A percentile compares a stretch with the other conserved stretches of the same genome.
Conservation (phyloP, 164 flowering plant species). For the Kalanchoe fedtschenkoi region DNA sequence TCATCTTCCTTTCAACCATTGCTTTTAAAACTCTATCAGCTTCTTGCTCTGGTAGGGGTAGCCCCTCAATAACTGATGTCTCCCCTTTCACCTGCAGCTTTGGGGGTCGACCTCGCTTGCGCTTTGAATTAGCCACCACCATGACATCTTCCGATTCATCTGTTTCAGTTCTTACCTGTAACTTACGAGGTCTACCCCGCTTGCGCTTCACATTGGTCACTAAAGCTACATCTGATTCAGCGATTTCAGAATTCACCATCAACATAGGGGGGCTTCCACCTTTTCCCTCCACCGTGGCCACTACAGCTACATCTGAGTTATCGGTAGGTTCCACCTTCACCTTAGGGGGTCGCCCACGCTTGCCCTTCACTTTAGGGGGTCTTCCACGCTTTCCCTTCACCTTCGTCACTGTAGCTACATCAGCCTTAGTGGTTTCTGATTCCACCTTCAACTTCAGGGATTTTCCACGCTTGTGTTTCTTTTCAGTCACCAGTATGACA, state of each 20-base stretch:
- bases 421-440: not conserved
- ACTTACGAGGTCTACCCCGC: not conserved
- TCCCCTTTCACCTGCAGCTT: not conserved
- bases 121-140: not conserved
- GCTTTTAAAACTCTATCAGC: too few species aligned
- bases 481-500: not conserved
- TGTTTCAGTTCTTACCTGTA: not conserved
- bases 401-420: not conserved
- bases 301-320: not conserved
- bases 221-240: not conserved
- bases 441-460: constrained; percentile 2
- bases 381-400: not conserved
- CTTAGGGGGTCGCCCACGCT: too few species aligned
- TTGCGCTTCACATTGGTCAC: not conserved
- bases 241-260: not conserved
- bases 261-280: constrained; percentile 15
- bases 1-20: not conserved
- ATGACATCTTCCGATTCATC: not conserved
- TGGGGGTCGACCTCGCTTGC: not conserved
- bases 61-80: too few species aligned
- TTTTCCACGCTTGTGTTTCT: constrained; percentile 14
- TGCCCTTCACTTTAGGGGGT: not conserved
- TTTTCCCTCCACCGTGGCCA: constrained; percentile 1
- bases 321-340: not conserved
- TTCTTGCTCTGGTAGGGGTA: too few species aligned